Base-by-base conservation (phyloP, 1,139 yeast genomes). In the Hyphopichia fennica region DNA sequence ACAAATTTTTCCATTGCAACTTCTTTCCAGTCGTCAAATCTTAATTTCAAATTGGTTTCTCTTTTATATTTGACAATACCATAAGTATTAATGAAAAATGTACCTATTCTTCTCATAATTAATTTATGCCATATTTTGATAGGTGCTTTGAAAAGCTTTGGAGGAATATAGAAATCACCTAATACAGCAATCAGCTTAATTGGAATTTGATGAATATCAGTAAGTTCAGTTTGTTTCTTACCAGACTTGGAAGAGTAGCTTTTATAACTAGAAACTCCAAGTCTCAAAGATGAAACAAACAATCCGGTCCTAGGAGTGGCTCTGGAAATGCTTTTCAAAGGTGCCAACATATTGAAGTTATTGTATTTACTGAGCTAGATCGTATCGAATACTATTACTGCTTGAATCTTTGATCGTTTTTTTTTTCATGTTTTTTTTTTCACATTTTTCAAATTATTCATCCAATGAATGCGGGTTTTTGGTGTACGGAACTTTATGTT, bases 111-210 rank as follows among this genome's bases (percentile, higher is more conserved):
- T 50, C 76, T 60, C 47, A 67, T 53, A 1, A 71, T 36, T 40
- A 72, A 57, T 45, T 58, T 62, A 43, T 58, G 74, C 79, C 79
- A 73, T 43, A 65, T 60, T 3, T 54, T 47, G 3, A 70, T 47
- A 1, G 78, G 76, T 27, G 63, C 49, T 19, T 48, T 44, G 22
- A 48, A 41, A 44, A 67, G 53, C 41, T 54, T 58, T 7, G 79
- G 79, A 11, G 79, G 76, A 18, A 72, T 54, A 48, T 73, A 73
- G 51, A 67, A 70, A 49, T 72, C 77, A 11, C 75, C 71, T 56
- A 72, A 60, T 9, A 71, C 74, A 3, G 74, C 75, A 37, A 73
- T 62, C 44, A 58, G 59, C 42, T 67, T 63, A 41, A 72, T 52
- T 20, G 79, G 78, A 34, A 73, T 60, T 44, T 64, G 69, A 14